Evolutionary conservation across 2,329 filamentous ascomycete species (phyloP).

Genomic region (Cladophialophora exuberans): DNA sequence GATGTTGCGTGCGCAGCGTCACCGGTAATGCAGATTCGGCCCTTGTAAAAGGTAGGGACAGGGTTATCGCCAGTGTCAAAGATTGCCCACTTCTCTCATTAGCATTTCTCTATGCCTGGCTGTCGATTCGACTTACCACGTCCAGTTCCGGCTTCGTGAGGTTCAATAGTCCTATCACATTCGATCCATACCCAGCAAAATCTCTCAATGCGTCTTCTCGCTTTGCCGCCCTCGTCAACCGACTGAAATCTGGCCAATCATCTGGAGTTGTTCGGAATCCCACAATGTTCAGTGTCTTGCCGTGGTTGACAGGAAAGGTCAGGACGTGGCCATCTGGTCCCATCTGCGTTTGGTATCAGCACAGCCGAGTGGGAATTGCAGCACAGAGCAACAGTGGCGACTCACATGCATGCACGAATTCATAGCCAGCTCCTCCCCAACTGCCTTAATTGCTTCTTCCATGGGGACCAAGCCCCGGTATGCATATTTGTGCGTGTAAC

Average conservation of each 20-base stretch:
- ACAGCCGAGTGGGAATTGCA: slow-evolving; percentile 5
- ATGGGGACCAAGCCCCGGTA: slow-evolving; percentile 67
- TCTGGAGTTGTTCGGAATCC: slow-evolving; percentile 49
- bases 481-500: slow-evolving; percentile 60
- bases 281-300: slow-evolving; percentile 61
- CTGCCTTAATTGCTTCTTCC: slow-evolving; percentile 50
- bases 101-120: slow-evolving; percentile 18
- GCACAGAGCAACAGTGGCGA: background rate
- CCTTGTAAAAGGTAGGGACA: slow-evolving; percentile 41
- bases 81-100: slow-evolving; percentile 43
- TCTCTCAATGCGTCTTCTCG: slow-evolving; percentile 32
- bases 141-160: slow-evolving; percentile 38
- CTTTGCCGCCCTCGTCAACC: slow-evolving; percentile 43
- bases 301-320: slow-evolving; percentile 64
- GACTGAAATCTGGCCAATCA: slow-evolving; percentile 43
- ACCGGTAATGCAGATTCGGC: slow-evolving; percentile 41
- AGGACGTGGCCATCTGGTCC: slow-evolving; percentile 63
- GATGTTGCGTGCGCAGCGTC: slow-evolving; percentile 48
- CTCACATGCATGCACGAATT: slow-evolving; percentile 46
- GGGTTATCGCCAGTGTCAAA: slow-evolving; percentile 45
- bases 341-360: slow-evolving; percentile 46
- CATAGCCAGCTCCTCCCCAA: slow-evolving; percentile 54
- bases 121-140: slow-evolving; percentile 16
- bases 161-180: slow-evolving; percentile 33
- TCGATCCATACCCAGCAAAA: slow-evolving; percentile 29